Evolutionary conservation across 192 early-diverging fungal species (phyloP).

Genomic region (Coemansia sp.): DNA sequence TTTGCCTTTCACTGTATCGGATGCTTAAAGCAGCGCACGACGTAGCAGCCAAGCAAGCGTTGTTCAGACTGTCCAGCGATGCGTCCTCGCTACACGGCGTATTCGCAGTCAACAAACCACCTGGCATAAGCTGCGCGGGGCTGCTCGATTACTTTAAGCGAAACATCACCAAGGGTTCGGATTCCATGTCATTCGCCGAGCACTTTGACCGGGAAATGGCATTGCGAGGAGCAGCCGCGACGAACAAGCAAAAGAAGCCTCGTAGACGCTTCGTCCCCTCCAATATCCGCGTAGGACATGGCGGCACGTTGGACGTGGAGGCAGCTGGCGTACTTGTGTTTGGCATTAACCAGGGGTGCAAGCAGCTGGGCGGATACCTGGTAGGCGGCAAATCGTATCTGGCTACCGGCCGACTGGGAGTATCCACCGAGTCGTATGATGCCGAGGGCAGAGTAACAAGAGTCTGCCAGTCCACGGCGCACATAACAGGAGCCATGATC

Average conservation of each 20-base stretch:
- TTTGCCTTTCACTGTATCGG: neutral
- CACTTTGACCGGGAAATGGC: conserved; percentile 39
- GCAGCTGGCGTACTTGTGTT: conserved; percentile 53
- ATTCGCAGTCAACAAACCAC: conserved; percentile 52
- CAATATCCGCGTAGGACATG: conserved; percentile 42
- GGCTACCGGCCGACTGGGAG: conserved; percentile 58
- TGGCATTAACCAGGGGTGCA: conserved; percentile 62
- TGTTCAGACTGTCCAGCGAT: neutral
- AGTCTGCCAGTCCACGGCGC: conserved; percentile 19
- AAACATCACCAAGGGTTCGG: conserved; percentile 19
- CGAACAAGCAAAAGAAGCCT: conserved; percentile 16
- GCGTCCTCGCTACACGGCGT: conserved; percentile 20
- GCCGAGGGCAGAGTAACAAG: conserved; percentile 57
- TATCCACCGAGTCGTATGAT: conserved; percentile 64
- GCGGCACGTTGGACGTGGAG: conserved; percentile 51
- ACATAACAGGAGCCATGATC: conserved; percentile 49
- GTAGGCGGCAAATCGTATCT: conserved; percentile 60
- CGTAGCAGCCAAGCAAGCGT: conserved; percentile 10
- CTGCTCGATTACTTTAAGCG: conserved; percentile 50
- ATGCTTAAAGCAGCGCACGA: conserved; percentile 20
- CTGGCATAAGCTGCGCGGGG: conserved; percentile 51
- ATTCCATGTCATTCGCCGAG: conserved; percentile 27
- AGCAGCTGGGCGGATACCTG: conserved; percentile 52
- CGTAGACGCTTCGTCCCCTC: neutral
- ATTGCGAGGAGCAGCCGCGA: conserved; percentile 4